Evolutionary conservation across 495 filamentous ascomycete species (phyloP), one percentile per base, ranked within the genome.

Genomic region (Talaromyces trachyspermus): DNA sequence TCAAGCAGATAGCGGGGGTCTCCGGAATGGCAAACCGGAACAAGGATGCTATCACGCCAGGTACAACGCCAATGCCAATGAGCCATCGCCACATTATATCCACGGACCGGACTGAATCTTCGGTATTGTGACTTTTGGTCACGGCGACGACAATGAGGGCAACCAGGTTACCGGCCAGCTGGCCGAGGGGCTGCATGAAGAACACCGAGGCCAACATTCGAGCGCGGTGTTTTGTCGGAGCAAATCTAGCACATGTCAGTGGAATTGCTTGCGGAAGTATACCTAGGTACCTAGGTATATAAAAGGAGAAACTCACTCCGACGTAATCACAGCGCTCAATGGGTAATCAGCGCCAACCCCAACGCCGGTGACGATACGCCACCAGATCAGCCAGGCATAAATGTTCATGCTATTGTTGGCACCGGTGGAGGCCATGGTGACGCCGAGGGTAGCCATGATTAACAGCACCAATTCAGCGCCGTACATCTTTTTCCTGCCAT

Each of bases 161-260:
- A 29, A 78, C 67, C 18, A 80, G 43, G n/a, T 76, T 74, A 19
- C 70, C 81, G 6, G 76, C 65, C n/a, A 85, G 65, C 48, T 84
- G 81, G 1, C 81, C 82, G 5, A 84, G 51, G 0, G 80, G 75
- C 41, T 86, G 83, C 74, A 78, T 80, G 42, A 81, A 67, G 59
- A 85, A 84, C 12, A 86, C 77, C 3, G 74, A 73, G 6, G 77
- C 78, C 59, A 86, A 67, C 81, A 86, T 85, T 5, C 71, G 71
- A 23, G 70, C 79, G 15, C 83, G 63, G 20, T 71, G 72, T 39
- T 73, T 72, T 2, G 72, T 78, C 0, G 80, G 76, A 3, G 80
- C 78, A 54, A 78, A 84, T 54, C 72, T 75, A 23, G 10, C 25
- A 6, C 5, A 24, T 46, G 45, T 42, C 56, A 44, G n/a, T 54